Percentiles rank a stretch among this genome's conserved stretches.
Conservation (phyloP, 2,329 filamentous ascomycete genomes). For the Furcasterigmium sp. region DNA sequence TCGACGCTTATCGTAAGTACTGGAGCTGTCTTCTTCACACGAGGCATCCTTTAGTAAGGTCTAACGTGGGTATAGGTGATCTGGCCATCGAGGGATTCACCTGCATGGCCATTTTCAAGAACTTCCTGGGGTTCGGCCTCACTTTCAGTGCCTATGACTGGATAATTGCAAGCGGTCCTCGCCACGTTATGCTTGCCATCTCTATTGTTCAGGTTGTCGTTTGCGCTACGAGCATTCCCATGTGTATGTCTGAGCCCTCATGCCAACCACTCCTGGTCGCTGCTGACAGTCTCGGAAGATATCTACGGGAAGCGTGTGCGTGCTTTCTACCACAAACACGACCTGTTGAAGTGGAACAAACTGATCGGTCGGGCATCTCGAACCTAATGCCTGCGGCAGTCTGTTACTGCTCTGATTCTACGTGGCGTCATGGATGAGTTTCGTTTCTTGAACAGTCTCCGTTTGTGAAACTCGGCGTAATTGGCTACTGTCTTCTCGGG, state of each 20-base stretch:
- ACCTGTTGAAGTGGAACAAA: constrained; percentile 48
- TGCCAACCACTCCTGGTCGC: constrained; percentile 2
- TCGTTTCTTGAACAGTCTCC: neutral
- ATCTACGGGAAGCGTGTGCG: constrained; percentile 74
- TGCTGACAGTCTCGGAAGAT: constrained; percentile 40
- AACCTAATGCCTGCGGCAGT: neutral
- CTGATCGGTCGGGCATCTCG: no score
- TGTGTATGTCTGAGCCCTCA: constrained; percentile 56
- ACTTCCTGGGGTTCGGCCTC: constrained; percentile 82
- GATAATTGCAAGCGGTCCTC: constrained; percentile 62
- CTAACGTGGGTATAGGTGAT: constrained; percentile 46
- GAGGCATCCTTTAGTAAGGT: no score
- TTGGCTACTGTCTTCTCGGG: no score
- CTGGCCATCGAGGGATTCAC: constrained; percentile 86
- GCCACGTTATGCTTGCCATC: constrained; percentile 61
- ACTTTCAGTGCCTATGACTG: constrained; percentile 83
- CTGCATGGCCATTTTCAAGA: constrained; percentile 88
- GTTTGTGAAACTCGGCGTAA: no score
- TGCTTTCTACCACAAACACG: constrained; percentile 69
- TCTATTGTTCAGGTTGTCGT: constrained; percentile 73
- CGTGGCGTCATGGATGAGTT: neutral
- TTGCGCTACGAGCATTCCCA: constrained; percentile 68
- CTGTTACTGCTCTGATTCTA: neutral
- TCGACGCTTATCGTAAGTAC: constrained; percentile 79
- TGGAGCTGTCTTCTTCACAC: neutral